Base-by-base conservation (phyloP, 2,329 filamentous ascomycete genomes). In the Fusarium sp. region DNA sequence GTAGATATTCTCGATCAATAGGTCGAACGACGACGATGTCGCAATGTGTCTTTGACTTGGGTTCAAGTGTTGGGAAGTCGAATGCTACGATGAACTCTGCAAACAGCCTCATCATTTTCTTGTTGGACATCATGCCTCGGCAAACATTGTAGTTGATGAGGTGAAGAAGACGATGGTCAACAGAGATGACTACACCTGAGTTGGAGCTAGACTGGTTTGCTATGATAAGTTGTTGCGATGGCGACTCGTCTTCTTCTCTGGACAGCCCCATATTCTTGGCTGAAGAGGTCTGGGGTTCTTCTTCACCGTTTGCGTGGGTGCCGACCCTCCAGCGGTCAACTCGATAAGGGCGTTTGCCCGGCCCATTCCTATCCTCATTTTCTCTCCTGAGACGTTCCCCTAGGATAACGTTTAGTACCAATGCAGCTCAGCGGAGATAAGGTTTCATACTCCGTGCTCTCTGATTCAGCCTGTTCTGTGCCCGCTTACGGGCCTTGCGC, bases 391-490 rank as follows among this genome's bases (percentile, higher is more conserved):
- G 30, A 8, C 70, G 73, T 3, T 67, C 36, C 15, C 64, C 51
- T 66, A 14, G 5, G 8, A 6, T 20, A 20, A 3, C 5, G 0
- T 2, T 68, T 12, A 66, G 54, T 65, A 15, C 20, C 26, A 14
- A 12, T 26, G n/a, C 8, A 26, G 22, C 17, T 22, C 41, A 8
- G 3, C 42, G 28, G 47, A 38, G 20, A 30, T 22, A 54, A 20
- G 8, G 15, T 6, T 22, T 15, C 57, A 62, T 66, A 75, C 74
- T 67, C n/a, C 63, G 65, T 8, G 64, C 70, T 62, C 73, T 65
- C 26, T 76, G 73, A 18, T 74, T 74, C 15, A 63, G 17, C 10
- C 73, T 63, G 50, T 74, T 75, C 38, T 75, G 67, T 3, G 45
- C 12, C n/a, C 47, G 50, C 38, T 75, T 72, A 4, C 59, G 63